A percentile compares a stretch with the other conserved stretches of the same genome.
Evolutionary conservation across 768 basidiomycete genomes (phyloP).

Genomic region (Tricholoma saponaceum): DNA sequence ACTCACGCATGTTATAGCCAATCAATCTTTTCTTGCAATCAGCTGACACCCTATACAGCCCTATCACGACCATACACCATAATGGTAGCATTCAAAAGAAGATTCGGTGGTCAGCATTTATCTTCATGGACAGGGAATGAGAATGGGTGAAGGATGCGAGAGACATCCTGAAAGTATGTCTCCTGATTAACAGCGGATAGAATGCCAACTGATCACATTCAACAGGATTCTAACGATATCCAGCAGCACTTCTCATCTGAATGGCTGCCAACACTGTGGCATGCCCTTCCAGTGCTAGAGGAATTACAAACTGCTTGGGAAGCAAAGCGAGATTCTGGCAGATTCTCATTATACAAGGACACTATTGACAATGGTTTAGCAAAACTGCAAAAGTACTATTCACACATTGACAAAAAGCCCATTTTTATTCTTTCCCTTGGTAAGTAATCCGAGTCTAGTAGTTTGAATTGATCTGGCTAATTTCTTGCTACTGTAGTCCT

Average conservation of each 20-base stretch:
- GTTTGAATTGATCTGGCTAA: background rate
- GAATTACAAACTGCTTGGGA: background rate
- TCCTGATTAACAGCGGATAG: background rate
- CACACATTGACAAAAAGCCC: conserved; percentile 13
- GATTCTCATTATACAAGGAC: conserved; percentile 13
- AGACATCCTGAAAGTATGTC: conserved; percentile 8
- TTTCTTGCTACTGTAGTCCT: conserved; percentile 3
- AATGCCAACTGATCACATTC: conserved; percentile 2
- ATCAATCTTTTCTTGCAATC: conserved; percentile 9
- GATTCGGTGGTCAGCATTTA: conserved; percentile 12
- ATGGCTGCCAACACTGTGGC: background rate
- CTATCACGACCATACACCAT: conserved; percentile 7
- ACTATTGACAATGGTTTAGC: conserved; percentile 17
- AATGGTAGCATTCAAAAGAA: conserved; percentile 5
- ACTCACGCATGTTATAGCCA: conserved; percentile 8
- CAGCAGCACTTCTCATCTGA: background rate
- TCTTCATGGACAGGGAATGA: conserved; percentile 6
- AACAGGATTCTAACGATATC: background rate
- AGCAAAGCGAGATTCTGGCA: background rate
- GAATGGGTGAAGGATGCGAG: conserved; percentile 1
- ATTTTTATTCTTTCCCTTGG: conserved; percentile 19
- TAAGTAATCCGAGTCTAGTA: background rate
- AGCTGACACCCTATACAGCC: conserved; percentile 9
- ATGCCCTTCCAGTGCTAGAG: background rate
- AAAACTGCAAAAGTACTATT: conserved; percentile 22